Conservation (phyloP, 805 yeast species). For the Cyberlindnera saturnus region DNA sequence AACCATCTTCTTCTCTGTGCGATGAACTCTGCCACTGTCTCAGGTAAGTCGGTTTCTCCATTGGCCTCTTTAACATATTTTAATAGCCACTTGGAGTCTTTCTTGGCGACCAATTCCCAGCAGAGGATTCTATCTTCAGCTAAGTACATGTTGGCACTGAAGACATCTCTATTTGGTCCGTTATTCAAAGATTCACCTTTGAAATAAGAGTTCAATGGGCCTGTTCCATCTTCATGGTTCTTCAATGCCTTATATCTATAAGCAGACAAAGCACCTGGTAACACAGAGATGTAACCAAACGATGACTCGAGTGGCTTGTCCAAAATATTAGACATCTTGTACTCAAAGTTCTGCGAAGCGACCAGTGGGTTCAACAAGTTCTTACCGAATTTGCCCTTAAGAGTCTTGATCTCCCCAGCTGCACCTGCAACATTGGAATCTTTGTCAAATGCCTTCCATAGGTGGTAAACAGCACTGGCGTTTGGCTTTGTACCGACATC, state of each 20-base stretch:
- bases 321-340: slow-evolving; percentile 92
- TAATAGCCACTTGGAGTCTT: slow-evolving; percentile 77
- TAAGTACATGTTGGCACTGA: slow-evolving; percentile 92
- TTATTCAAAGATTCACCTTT: slow-evolving; percentile 70
- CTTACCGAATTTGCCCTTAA: slow-evolving; percentile 85
- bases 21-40: slow-evolving; percentile 86
- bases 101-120: slow-evolving; percentile 92
- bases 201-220: slow-evolving; percentile 85
- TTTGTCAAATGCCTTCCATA: slow-evolving; percentile 96
- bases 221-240: slow-evolving; percentile 85
- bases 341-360: slow-evolving; percentile 94
- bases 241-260: slow-evolving; percentile 83
- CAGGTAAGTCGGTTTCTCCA: slow-evolving; percentile 98
- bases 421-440: slow-evolving; percentile 99
- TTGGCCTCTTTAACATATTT: slow-evolving; percentile 89
- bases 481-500: slow-evolving; percentile 99
- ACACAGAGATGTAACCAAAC: slow-evolving; percentile 88
- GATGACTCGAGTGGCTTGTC: slow-evolving; percentile 92
- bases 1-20: slow-evolving; percentile 98
- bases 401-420: slow-evolving; percentile 94
- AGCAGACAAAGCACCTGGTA: slow-evolving; percentile 95
- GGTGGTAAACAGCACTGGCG: slow-evolving; percentile 76
- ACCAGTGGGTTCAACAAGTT: slow-evolving; percentile 85
- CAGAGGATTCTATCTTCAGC: slow-evolving; percentile 96
- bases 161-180: slow-evolving; percentile 65